These are phyloP conservation scores for Circinella umbellata DNA, from an alignment of 371 early-diverging fungal genomes.

Conservation along the genomic window DNA sequence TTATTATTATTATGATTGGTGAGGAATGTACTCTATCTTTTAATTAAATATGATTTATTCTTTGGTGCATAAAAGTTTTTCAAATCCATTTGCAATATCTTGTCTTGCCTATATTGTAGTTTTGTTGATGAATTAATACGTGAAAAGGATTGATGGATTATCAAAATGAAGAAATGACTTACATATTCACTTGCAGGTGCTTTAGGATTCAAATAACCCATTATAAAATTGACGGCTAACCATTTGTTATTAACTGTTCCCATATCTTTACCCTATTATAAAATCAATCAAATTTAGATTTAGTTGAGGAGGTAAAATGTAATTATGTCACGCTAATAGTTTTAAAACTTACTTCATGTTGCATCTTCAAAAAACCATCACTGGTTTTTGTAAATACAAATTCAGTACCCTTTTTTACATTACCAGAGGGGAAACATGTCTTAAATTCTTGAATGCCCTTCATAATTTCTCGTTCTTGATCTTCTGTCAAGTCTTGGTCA, in stretches of 20 bases:
- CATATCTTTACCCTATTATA: constrained; percentile 51
- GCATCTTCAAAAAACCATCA: constrained; percentile 60
- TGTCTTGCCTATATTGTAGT: constrained; percentile 21
- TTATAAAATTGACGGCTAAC: constrained; percentile 67
- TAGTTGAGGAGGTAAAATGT: neutral
- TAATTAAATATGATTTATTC: neutral
- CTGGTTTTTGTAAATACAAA: constrained; percentile 68
- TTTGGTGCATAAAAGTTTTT: constrained; percentile 18
- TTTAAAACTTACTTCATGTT: constrained; percentile 53
- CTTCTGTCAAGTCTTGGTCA: constrained; percentile 43
- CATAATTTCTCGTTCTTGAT: constrained; percentile 51
- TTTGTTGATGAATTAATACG: neutral
- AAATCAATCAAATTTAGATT: neutral
- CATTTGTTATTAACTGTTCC: constrained; percentile 60
- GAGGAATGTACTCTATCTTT: neutral
- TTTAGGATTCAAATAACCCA: constrained; percentile 64
- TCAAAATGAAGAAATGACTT: constrained; percentile 4
- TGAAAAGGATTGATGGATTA: too few relatives aligned
- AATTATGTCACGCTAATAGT: too few relatives aligned
- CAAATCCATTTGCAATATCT: constrained; percentile 34
- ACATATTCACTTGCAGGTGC: constrained; percentile 57
- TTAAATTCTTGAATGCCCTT: constrained; percentile 66
- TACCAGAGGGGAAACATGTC: constrained; percentile 61
- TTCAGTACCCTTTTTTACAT: constrained; percentile 62
- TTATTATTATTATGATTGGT: too few relatives aligned